A percentile compares a stretch with the other conserved stretches of the same genome.
Evolutionary conservation across 306 rosid genomes (phyloP).

Genomic region (Hippophae tibetana): DNA sequence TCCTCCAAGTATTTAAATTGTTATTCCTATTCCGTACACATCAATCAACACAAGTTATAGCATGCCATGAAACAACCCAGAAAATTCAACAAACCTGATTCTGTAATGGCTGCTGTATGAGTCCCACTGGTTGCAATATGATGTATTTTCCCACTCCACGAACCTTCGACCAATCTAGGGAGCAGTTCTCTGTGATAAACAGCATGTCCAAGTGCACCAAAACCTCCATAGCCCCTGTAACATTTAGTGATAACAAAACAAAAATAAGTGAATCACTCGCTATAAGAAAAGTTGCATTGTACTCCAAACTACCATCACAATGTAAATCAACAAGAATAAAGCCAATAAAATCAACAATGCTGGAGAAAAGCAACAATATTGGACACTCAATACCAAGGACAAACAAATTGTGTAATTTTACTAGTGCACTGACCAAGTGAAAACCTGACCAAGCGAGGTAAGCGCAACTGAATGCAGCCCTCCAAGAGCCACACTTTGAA

Average conservation of each 20-base stretch:
- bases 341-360: neutral
- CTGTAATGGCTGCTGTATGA: conserved; percentile 79
- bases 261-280: conserved; percentile 20
- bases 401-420: conserved; percentile 5
- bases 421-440: conserved; percentile 67
- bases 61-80: neutral
- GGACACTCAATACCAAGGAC: neutral
- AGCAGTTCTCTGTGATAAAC: conserved; percentile 64
- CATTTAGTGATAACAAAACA: conserved; percentile 29
- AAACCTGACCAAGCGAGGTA: conserved; percentile 51
- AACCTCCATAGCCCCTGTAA: conserved; percentile 98
- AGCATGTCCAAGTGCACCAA: conserved; percentile 95
- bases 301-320: neutral
- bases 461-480: conserved; percentile 77
- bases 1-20: too few relatives aligned
- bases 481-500: conserved; percentile 56
- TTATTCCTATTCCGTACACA: neutral
- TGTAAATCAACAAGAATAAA: neutral
- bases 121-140: conserved; percentile 89
- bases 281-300: too few relatives aligned
- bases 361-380: neutral
- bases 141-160: conserved; percentile 56
- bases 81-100: conserved; percentile 39
- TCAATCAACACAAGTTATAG: neutral
- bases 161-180: conserved; percentile 79